A percentile compares a stretch with the other conserved stretches of the same genome.
phyloP scores from a whole-genome alignment of 148 eudicot genomes.

The Cornus suecica region DNA sequence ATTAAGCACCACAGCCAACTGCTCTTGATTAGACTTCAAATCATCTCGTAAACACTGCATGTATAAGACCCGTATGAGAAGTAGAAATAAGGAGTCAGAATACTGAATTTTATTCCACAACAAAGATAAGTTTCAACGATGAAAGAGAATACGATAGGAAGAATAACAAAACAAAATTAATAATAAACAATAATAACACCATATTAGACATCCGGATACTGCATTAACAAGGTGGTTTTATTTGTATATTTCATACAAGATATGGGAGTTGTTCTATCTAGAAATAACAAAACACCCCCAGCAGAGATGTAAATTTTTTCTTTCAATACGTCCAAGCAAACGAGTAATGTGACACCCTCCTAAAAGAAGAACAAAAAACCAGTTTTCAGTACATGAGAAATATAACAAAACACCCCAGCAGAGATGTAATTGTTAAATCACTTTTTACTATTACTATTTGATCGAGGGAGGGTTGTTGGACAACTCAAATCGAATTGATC shows the following conservation, averaged over 20 bases:
- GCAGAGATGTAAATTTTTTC: not conserved
- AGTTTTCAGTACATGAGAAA: too few relatives aligned
- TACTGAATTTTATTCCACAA: not conserved
- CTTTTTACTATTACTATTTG: too few relatives aligned
- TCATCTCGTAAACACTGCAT: constrained; percentile 80
- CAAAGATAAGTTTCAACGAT: not conserved
- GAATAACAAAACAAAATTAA: not conserved
- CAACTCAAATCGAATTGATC: too few relatives aligned
- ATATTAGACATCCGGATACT: not conserved
- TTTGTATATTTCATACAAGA: not conserved
- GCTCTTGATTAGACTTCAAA: constrained; percentile 93
- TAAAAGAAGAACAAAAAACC: too few relatives aligned
- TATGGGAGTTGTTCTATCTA: not conserved
- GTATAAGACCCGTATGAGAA: constrained; percentile 8
- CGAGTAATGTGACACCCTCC: not conserved
- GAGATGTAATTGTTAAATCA: too few relatives aligned
- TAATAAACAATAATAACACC: not conserved
- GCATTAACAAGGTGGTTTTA: not conserved
- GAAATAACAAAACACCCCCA: not conserved
- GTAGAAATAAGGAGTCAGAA: not conserved
- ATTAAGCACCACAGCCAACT: constrained; percentile 80
- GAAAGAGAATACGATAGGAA: not conserved
- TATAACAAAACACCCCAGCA: too few relatives aligned
- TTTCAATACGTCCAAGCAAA: not conserved
- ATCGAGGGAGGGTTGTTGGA: too few relatives aligned